Conservation (phyloP, 2,329 filamentous ascomycete genomes). For the Epichloe festucae region DNA sequence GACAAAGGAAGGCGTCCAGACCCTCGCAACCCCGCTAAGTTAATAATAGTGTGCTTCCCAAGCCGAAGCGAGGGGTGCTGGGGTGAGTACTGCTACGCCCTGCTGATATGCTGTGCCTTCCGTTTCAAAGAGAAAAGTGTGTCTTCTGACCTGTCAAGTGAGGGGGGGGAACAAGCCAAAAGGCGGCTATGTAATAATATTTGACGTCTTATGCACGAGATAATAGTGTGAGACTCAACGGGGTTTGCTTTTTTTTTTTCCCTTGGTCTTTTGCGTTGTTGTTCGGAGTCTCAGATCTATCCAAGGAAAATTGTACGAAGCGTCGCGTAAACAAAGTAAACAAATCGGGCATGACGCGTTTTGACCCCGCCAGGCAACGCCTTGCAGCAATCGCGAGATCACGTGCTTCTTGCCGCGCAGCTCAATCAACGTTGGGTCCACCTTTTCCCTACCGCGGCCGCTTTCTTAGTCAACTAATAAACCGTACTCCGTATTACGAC, state of each 20-base stretch:
- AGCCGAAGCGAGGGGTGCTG: background rate
- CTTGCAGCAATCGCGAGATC: slow-evolving; percentile 7
- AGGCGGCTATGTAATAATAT: background rate
- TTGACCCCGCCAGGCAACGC: slow-evolving; percentile 9
- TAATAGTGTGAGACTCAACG: slow-evolving; percentile 14
- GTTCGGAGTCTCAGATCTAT: background rate
- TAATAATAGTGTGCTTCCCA: background rate
- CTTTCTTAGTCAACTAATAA: background rate
- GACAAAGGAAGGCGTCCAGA: background rate
- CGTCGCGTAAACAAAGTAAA: slow-evolving; percentile 10
- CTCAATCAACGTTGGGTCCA: background rate
- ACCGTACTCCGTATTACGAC: no score
- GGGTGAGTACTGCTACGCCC: background rate
- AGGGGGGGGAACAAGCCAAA: slow-evolving; percentile 14
- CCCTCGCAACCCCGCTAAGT: background rate
- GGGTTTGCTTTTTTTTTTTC: background rate
- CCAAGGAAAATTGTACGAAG: background rate
- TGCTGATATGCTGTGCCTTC: background rate
- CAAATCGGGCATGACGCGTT: slow-evolving; percentile 10
- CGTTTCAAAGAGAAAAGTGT: background rate
- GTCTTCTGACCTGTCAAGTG: slow-evolving; percentile 14
- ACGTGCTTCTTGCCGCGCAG: slow-evolving; percentile 4
- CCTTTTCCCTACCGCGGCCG: background rate
- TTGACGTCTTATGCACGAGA: slow-evolving; percentile 14
- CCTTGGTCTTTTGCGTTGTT: background rate